Evolutionary conservation across 441 rosid species (phyloP).

Genomic region (Bruguiera hainesii): DNA sequence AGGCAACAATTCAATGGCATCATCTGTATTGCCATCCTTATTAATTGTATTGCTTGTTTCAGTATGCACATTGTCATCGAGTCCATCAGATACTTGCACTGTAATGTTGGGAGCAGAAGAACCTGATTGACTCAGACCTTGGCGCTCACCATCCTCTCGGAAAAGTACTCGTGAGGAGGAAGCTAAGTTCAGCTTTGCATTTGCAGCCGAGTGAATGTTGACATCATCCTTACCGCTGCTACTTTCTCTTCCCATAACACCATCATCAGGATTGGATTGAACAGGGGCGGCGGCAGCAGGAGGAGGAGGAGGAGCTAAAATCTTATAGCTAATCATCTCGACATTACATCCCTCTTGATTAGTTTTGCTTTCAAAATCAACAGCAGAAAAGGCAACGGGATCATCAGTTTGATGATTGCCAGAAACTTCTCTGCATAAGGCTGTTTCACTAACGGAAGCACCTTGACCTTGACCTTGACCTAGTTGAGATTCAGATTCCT

Average conservation of each 20-base stretch:
- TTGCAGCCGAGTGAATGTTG: conserved; percentile 5
- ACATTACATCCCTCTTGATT: background rate
- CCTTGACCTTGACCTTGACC: background rate
- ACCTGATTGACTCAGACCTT: too few species aligned
- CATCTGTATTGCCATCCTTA: conserved; percentile 21
- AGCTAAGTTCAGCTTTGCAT: conserved; percentile 8
- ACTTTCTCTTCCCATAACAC: conserved; percentile 17
- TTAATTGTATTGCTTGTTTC: background rate
- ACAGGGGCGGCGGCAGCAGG: background rate
- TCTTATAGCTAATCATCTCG: conserved; percentile 24
- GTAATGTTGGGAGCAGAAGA: too few species aligned
- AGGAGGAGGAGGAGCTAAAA: conserved; percentile 3
- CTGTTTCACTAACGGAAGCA: conserved; percentile 17
- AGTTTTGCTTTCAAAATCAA: background rate
- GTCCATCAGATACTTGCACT: too few species aligned
- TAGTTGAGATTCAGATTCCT: conserved; percentile 9
- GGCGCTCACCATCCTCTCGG: too few species aligned
- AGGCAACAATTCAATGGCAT: too few species aligned
- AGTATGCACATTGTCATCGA: conserved; percentile 9
- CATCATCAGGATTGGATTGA: conserved; percentile 12
- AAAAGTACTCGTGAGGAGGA: conserved; percentile 7
- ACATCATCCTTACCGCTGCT: conserved; percentile 10
- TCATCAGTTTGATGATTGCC: background rate
- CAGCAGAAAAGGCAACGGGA: background rate
- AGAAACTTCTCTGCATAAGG: background rate